Conservation (phyloP, 371 early-diverging fungal genomes). For the Lichtheimia hyalospora region DNA sequence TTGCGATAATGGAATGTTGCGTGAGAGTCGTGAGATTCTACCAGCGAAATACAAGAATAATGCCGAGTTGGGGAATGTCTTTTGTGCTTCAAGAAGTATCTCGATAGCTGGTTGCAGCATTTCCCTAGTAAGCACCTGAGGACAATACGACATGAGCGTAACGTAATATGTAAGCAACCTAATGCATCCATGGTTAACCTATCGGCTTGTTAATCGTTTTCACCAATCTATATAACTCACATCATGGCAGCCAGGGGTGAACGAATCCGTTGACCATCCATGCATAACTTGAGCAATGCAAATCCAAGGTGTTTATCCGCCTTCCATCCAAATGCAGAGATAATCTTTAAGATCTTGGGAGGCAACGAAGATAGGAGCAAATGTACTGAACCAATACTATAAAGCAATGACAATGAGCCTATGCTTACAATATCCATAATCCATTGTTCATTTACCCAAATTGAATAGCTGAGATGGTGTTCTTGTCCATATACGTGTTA, state of each 20-base stretch:
- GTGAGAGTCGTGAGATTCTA: conserved; percentile 55
- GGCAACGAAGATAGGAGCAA: conserved; percentile 54
- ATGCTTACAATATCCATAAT: too few relatives aligned
- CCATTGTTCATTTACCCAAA: conserved; percentile 28
- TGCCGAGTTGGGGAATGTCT: conserved; percentile 60
- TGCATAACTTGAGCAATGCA: conserved; percentile 46
- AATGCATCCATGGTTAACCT: background rate
- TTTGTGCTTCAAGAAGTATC: conserved; percentile 56
- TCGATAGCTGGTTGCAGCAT: conserved; percentile 56
- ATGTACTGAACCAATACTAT: conserved; percentile 57
- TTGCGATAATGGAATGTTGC: conserved; percentile 43
- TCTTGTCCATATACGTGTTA: conserved; percentile 30
- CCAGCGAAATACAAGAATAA: conserved; percentile 66
- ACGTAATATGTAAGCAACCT: conserved; percentile 46
- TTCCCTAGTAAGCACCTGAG: conserved; percentile 43
- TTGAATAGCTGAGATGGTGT: conserved; percentile 41
- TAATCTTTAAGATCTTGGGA: conserved; percentile 50
- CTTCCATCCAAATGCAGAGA: conserved; percentile 55
- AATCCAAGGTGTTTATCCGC: conserved; percentile 60
- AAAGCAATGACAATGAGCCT: background rate
- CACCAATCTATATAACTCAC: conserved; percentile 22
- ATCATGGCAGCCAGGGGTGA: conserved; percentile 57
- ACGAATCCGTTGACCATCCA: conserved; percentile 52
- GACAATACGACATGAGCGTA: conserved; percentile 42
- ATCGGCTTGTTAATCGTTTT: background rate